These are phyloP conservation scores for Prototheca wickerhamii DNA, from an alignment of 163 green algal species.

Conservation along the genomic window DNA sequence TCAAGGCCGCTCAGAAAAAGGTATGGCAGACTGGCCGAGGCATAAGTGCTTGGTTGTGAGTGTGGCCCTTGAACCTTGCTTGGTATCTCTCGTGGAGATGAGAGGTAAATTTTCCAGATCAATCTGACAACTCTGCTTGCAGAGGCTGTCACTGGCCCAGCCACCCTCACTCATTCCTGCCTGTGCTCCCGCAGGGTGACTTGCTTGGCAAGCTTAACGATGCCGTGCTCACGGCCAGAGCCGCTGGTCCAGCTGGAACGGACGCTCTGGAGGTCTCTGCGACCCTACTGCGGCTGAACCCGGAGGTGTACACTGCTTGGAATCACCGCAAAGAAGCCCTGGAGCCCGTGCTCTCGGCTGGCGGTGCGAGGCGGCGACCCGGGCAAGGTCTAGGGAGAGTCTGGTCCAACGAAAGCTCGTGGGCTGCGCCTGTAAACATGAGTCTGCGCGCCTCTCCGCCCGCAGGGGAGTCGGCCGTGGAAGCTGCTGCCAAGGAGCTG, in stretches of 20 bases:
- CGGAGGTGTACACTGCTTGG: constrained; percentile 90
- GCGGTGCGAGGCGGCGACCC: too few relatives aligned
- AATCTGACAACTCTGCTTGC: not conserved
- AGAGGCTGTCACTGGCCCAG: not conserved
- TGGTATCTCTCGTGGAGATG: not conserved
- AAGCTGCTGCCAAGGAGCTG: constrained; percentile 47
- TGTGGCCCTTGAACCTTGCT: not conserved
- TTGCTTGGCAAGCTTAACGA: constrained; percentile 31
- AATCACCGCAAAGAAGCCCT: constrained; percentile 64
- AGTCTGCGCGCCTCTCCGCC: constrained; percentile 1
- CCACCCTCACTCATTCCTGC: not conserved
- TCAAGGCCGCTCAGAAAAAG: constrained; percentile 30
- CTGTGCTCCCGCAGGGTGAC: constrained; percentile 15
- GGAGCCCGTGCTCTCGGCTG: constrained; percentile 33
- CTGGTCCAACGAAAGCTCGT: not conserved
- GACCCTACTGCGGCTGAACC: constrained; percentile 65
- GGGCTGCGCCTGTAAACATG: not conserved
- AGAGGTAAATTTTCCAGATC: not conserved
- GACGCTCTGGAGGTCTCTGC: constrained; percentile 31
- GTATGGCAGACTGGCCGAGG: constrained; percentile 3
- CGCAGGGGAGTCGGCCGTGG: constrained; percentile 9
- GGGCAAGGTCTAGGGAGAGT: too few relatives aligned
- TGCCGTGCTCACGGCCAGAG: constrained; percentile 21
- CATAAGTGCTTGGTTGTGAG: not conserved
- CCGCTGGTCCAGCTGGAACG: constrained; percentile 8